Base-by-base conservation (phyloP, 768 basidiomycete species). In the Fomitopsis serialis region DNA sequence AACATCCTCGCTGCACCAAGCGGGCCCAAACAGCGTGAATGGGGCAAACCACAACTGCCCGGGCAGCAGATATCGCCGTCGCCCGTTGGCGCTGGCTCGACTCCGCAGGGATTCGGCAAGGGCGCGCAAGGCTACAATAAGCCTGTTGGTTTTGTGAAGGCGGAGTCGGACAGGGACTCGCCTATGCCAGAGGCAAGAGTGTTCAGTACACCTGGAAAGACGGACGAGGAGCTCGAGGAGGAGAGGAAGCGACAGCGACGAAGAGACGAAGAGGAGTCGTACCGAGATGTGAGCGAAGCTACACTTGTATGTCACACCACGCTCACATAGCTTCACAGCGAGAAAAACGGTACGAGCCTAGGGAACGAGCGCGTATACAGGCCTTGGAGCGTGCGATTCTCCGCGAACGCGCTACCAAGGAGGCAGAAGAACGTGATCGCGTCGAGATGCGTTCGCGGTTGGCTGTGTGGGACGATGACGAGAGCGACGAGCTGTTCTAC, bases 401-500 rank as follows among this genome's bases (percentile, higher is more conserved):
- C 9, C 81, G 89, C 15, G 87, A 92, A 53, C 78, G 81, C 6
- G 78, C 80, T 3, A 78, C 84, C 35, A 80, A 78, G 45, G 89
- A 92, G 54, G 83, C 84, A 11, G 88, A 94, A 66, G 87, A 89
- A 24, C 82, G 85, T 8, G 90, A 93, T 59, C 78, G 82, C 7
- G 66, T 84, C 13, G 91, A 96, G 64, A 88, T 91, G 78, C 81
- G 85, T 25, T 79, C 84, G 7, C 79, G 85, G 1, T 79, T 94
- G 51, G 92, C 95, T 59, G 77, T 95, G 6, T 93, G 92, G 84
- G 92, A 96, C 62, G 89, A 92, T 55, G 95, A 96, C 54, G 86
- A 91, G 61, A 95, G 93, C 52, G 87, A 95, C 58, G 97, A 99
- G 61, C 65, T 84, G 27, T 99, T 95, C 72, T 96, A 95, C 63